Evolutionary conservation across 2,329 filamentous ascomycete genomes (phyloP), one percentile per base, ranked within the genome.

Genomic region (Fusarium sp.): DNA sequence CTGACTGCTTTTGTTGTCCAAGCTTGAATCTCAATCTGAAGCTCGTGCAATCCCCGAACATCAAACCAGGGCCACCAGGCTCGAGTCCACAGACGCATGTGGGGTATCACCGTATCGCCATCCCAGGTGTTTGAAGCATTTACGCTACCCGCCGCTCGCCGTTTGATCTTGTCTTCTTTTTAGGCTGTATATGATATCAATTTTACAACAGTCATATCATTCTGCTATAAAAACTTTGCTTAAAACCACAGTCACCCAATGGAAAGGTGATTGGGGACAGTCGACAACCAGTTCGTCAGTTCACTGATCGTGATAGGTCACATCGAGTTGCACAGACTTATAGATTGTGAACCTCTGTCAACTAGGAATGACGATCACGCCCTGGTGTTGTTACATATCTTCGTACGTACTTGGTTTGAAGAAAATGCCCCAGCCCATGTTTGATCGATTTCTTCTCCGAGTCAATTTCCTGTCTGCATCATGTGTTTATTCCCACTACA

Each of bases 401-500:
- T 50, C 53, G 40, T 67, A 58, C 59, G 43, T 64, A 58, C 32
- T 68, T 28, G 33, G n/a, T 35, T 64, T 44, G 19, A 35, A 52
- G 63, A 65, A 60, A 67, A 64, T 64, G 44, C 46, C 43, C 64
- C 52, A 72, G 67, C 59, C 64, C 64, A 46, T 46, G 42, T 61
- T 30, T 60, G 67, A 56, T 66, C 58, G 56, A 60, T 67, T 50
- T 52, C 52, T 57, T 57, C 52, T 43, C 50, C 37, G 69, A 67
- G 54, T 60, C 62, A 63, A 65, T 72, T 59, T 65, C 64, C 54
- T 57, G 62, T 62, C 60, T 64, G 56, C 65, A 52, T 60, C 67
- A 64, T 49, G 60, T 47, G 58, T 72, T 75, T 75, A 71, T 73
- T 78, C 65, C 68, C 62, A 76, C 60, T 47, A 40, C 35, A 69